Base-by-base conservation (phyloP, 345 rosid species). In the Kandelia obovata region DNA sequence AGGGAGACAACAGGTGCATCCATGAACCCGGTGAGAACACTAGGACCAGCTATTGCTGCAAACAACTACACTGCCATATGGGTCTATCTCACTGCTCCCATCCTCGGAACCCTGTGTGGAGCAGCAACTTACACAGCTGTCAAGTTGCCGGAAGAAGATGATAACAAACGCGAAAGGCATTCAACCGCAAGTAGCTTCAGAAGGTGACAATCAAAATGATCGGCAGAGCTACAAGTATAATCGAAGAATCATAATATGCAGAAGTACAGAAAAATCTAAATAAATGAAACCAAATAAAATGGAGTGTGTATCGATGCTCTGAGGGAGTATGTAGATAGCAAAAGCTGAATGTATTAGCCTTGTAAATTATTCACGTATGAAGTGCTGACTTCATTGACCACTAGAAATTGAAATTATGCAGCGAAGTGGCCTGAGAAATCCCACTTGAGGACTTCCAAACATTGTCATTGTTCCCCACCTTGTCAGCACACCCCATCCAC, bases 1-100 rank as follows among this genome's bases (percentile, higher is more conserved):
- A 91, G 94, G 67, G 84, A 88, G 6, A 64, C 86, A 62, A 89
- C 97, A 10, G 91, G 94, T 16, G 98, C 86, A 52, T 89, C 94
- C 1, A 89, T 93, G 97, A 93, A 93, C 75, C 98, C 97, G 3
- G 96, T 80, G 32, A 84, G 97, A 80, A 93, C 96, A 60, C 53
- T 88, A 51, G 96, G 96, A 16, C 98, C 98, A 46, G 98, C 97
- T 5, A 70, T 91, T 61, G 97, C 94, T 39, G 91, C 86, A 71
- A 92, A 87, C 75, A 93, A 89, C 78, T 93, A 76, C 80, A 84
- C 71, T 78, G 97, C 82, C 53, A 91, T 91, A 70, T 91, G 96
- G 98, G 32, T 91, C 66, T 93, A 93, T 87, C 83, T 91, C 58
- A 89, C 94, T 5, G 94, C 97, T 1, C 96, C 91, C 0, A 78